Percentiles rank a stretch among this genome's conserved stretches.
Conservation (phyloP, 208 protist species). For the Hexamita inflata region DNA sequence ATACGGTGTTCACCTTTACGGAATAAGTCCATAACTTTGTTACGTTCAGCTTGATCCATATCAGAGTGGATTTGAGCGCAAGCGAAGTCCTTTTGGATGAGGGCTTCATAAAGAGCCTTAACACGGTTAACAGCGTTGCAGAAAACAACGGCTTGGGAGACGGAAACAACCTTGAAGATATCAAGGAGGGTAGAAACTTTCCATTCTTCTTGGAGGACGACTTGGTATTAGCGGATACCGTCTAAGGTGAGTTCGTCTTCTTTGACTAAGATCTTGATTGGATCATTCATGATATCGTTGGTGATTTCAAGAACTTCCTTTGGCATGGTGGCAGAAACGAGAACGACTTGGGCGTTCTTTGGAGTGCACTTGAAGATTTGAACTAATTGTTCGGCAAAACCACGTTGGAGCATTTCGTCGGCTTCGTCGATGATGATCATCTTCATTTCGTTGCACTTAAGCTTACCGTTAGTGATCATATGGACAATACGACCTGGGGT, state of each 20-base stretch:
- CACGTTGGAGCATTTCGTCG: constrained; percentile 93
- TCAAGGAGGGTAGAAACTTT: constrained; percentile 89
- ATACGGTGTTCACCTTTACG: constrained; percentile 74
- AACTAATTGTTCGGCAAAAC: constrained; percentile 95
- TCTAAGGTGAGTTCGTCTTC: constrained; percentile 91
- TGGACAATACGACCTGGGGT: constrained; percentile 89
- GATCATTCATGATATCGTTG: constrained; percentile 91
- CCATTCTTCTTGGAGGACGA: constrained; percentile 78
- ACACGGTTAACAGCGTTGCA: constrained; percentile 91
- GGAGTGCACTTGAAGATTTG: constrained; percentile 88
- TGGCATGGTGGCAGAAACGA: constrained; percentile 96
- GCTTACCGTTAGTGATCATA: constrained; percentile 70
- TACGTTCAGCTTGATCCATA: constrained; percentile 84
- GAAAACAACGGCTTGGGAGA: constrained; percentile 90
- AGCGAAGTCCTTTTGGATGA: constrained; percentile 67
- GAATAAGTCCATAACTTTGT: constrained; percentile 93
- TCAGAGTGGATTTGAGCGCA: constrained; percentile 89
- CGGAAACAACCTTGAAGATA: constrained; percentile 65
- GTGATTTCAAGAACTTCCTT: constrained; percentile 89
- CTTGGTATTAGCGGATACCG: constrained; percentile 98
- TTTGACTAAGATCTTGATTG: constrained; percentile 94
- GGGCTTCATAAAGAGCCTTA: constrained; percentile 77
- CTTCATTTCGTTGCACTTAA: constrained; percentile 62
- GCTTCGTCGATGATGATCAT: constrained; percentile 92
- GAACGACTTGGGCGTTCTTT: constrained; percentile 59